Conservation (phyloP, 2,329 filamentous ascomycete species). For the Endoconidiophora polonica region DNA sequence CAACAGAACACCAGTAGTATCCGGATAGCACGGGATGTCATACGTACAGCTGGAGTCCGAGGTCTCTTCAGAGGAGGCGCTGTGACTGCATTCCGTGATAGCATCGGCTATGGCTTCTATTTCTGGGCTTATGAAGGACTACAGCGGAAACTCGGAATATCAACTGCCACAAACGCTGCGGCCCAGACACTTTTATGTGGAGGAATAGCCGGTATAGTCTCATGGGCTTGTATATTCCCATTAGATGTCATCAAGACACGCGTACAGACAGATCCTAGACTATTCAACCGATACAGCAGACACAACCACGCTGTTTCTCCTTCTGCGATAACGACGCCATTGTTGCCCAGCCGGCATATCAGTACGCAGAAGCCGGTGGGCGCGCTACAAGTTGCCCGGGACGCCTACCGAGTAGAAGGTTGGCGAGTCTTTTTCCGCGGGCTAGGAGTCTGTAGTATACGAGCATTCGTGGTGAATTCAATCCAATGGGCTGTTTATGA, state of each 20-base stretch:
- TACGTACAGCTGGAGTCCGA: constrained; percentile 38
- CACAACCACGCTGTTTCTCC: background rate
- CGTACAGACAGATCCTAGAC: constrained; percentile 37
- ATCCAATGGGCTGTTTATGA: constrained; percentile 89
- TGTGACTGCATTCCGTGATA: constrained; percentile 69
- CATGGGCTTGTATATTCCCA: constrained; percentile 83
- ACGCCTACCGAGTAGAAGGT: constrained; percentile 43
- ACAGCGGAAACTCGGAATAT: constrained; percentile 35
- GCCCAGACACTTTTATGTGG: constrained; percentile 63
- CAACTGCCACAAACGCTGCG: constrained; percentile 26
- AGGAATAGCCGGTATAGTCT: constrained; percentile 70
- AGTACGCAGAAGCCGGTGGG: constrained; percentile 22
- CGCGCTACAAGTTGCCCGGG: constrained; percentile 45
- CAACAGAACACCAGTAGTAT: too few relatives aligned
- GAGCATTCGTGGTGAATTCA: constrained; percentile 86
- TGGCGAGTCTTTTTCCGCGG: constrained; percentile 57
- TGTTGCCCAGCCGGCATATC: constrained; percentile 19
- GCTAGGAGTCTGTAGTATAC: constrained; percentile 61
- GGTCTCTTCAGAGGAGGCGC: constrained; percentile 69
- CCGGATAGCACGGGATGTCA: constrained; percentile 42
- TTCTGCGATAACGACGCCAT: constrained; percentile 15
- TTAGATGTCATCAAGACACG: constrained; percentile 85
- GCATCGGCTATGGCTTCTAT: constrained; percentile 92
- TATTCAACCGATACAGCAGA: constrained; percentile 10
- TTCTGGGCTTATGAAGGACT: constrained; percentile 83